phyloP scores from a whole-genome alignment of 768 basidiomycete species.

The Suillus sp. region DNA sequence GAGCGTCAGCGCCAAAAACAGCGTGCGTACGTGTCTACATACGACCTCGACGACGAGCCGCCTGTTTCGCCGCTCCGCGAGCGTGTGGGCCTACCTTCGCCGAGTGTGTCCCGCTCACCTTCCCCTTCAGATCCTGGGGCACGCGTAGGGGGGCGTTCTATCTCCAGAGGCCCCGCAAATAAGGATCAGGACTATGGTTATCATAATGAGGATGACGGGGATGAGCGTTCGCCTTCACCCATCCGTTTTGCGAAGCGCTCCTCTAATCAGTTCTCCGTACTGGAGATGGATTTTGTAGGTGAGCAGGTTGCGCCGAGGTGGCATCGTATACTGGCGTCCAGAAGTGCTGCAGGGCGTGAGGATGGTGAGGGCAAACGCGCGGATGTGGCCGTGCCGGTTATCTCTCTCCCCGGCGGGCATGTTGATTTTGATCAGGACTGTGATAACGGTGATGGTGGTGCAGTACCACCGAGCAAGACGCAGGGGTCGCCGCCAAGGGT shows the following conservation, averaged over 20 bases:
- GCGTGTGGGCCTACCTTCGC: conserved; percentile 8
- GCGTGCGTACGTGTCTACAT: conserved; percentile 1
- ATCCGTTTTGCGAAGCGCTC: conserved; percentile 9
- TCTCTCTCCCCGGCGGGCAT: background rate
- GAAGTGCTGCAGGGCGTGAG: background rate
- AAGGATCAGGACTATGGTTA: background rate
- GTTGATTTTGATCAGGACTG: conserved; percentile 7
- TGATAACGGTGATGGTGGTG: background rate
- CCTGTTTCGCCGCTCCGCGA: conserved; percentile 30
- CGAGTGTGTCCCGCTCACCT: background rate
- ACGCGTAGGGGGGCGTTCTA: background rate
- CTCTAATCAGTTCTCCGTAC: conserved; percentile 1
- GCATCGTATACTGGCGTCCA: conserved; percentile 1
- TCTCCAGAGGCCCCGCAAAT: background rate
- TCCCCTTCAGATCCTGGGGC: conserved; percentile 4
- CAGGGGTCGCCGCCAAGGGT: conserved; percentile 5
- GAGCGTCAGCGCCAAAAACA: conserved; percentile 12
- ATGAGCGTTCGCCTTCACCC: conserved; percentile 9
- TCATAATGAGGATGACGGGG: conserved; percentile 1
- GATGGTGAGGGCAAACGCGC: conserved; percentile 1
- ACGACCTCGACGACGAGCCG: conserved; percentile 37
- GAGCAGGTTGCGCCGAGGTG: conserved; percentile 1
- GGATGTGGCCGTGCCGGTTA: background rate
- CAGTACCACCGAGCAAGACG: background rate
- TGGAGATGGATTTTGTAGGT: conserved; percentile 6